phyloP scores from a whole-genome alignment of 2,329 filamentous ascomycete species.

The Lasiodiplodia gonubiensis region DNA sequence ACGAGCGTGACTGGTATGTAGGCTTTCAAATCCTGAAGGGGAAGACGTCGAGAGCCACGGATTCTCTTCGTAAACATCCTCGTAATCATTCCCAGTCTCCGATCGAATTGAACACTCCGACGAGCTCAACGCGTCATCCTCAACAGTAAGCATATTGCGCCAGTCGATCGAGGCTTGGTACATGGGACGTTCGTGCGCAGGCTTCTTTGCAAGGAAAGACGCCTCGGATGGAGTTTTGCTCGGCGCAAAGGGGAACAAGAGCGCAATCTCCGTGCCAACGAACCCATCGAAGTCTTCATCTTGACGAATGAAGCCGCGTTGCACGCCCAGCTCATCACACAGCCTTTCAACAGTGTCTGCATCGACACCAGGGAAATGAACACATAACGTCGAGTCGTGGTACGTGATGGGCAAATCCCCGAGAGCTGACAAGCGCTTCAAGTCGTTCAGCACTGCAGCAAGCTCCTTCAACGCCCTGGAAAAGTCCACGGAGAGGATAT shows the following conservation, averaged over 20 bases:
- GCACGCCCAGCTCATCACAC: constrained; percentile 85
- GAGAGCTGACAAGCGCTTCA: constrained; percentile 75
- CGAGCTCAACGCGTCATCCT: constrained; percentile 32
- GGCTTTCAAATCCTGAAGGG: constrained; percentile 62
- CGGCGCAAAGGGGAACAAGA: constrained; percentile 87
- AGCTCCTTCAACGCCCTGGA: constrained; percentile 84
- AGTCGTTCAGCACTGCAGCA: constrained; percentile 76
- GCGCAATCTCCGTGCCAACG: constrained; percentile 72
- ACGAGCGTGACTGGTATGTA: constrained; percentile 61
- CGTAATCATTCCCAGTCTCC: constrained; percentile 47
- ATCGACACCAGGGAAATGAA: constrained; percentile 92
- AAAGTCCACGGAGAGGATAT: constrained; percentile 86
- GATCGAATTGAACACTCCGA: constrained; percentile 48
- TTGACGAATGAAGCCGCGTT: constrained; percentile 77
- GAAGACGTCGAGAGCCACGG: constrained; percentile 57
- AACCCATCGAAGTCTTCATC: constrained; percentile 75
- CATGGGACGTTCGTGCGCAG: constrained; percentile 37
- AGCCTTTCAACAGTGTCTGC: constrained; percentile 79
- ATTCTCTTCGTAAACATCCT: constrained; percentile 53
- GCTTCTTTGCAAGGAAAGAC: constrained; percentile 52
- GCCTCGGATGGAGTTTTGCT: constrained; percentile 57
- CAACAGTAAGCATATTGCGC: constrained; percentile 61
- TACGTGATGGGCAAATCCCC: constrained; percentile 85
- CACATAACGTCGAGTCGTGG: constrained; percentile 70
- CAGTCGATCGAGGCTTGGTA: constrained; percentile 58